Evolutionary conservation across 345 rosid genomes (phyloP).

Genomic region (Leavenworthia alabamica): DNA sequence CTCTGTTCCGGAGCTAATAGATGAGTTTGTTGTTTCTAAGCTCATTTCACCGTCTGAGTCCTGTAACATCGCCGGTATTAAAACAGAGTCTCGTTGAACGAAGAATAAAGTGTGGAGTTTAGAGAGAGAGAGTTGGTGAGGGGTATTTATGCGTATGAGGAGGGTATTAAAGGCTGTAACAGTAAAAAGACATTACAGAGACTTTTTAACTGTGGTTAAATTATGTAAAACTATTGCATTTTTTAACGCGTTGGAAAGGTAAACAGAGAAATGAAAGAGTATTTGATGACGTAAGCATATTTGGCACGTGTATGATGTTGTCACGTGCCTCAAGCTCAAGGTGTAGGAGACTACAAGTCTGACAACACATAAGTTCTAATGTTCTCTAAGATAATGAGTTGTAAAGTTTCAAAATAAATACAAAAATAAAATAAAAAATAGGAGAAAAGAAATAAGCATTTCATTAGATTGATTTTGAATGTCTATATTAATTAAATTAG

Average conservation of each 20-base stretch:
- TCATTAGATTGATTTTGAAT: too few relatives aligned
- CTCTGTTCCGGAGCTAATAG: slow-evolving; percentile 70
- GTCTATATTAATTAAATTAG: too few relatives aligned
- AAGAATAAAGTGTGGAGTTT: not conserved
- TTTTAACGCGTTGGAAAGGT: slow-evolving; percentile 11
- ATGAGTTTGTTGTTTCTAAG: slow-evolving; percentile 44
- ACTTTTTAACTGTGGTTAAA: slow-evolving; percentile 16
- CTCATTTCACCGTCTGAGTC: slow-evolving; percentile 42
- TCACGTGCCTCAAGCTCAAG: slow-evolving; percentile 31
- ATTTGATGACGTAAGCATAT: slow-evolving; percentile 20
- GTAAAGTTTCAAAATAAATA: too few relatives aligned
- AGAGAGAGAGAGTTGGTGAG: slow-evolving; percentile 18
- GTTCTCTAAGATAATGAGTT: not conserved
- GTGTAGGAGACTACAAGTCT: not conserved
- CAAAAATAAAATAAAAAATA: too few relatives aligned
- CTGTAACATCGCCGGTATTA: slow-evolving; percentile 20
- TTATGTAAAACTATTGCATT: not conserved
- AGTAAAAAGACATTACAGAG: slow-evolving; percentile 19
- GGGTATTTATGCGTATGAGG: slow-evolving; percentile 31
- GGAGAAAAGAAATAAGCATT: too few relatives aligned
- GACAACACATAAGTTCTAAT: too few relatives aligned
- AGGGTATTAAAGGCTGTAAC: not conserved
- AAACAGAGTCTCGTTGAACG: too few relatives aligned
- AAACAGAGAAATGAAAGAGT: not conserved
- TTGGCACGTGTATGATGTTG: slow-evolving; percentile 23